Percentiles rank a stretch among this genome's conserved stretches.
phyloP scores from a whole-genome alignment of 768 basidiomycete genomes.

The Hydnomerulius pinastri region DNA sequence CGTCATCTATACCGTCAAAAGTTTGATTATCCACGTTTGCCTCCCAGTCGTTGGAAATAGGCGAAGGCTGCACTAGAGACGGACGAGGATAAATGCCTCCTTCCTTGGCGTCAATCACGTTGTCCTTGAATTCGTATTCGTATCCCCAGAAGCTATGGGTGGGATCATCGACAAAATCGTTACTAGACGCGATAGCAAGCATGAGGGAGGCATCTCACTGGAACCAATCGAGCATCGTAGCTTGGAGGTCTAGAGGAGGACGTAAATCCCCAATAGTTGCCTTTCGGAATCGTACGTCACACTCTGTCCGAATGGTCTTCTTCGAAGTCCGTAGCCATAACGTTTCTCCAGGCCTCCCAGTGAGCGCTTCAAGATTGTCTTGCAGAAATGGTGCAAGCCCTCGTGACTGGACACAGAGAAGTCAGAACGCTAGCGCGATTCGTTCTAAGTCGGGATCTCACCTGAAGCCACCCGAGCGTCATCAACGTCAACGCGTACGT shows the following conservation, averaged over 20 bases:
- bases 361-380: conserved; percentile 25
- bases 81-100: conserved; percentile 40
- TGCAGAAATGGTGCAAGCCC: conserved; percentile 57
- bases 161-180: not conserved
- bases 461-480: conserved; percentile 63
- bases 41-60: not conserved
- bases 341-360: conserved; percentile 9
- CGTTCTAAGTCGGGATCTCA: conserved; percentile 21
- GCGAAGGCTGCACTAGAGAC: not conserved
- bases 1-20: not conserved
- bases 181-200: not conserved
- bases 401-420: conserved; percentile 33
- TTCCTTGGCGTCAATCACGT: conserved; percentile 39
- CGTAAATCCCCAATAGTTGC: conserved; percentile 12
- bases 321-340: conserved; percentile 34
- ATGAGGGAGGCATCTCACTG: conserved; percentile 31
- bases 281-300: conserved; percentile 34
- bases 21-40: not conserved
- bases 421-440: not conserved
- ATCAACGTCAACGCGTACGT: conserved; percentile 65
- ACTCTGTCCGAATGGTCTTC: conserved; percentile 15
- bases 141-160: conserved; percentile 46
- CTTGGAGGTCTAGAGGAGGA: conserved; percentile 14
- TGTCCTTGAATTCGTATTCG: conserved; percentile 35
- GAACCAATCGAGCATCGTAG: conserved; percentile 43